Evolutionary conservation across 768 basidiomycete species (phyloP), one percentile per base, ranked within the genome.

Genomic region (Phlebiopsis flavidoalba): DNA sequence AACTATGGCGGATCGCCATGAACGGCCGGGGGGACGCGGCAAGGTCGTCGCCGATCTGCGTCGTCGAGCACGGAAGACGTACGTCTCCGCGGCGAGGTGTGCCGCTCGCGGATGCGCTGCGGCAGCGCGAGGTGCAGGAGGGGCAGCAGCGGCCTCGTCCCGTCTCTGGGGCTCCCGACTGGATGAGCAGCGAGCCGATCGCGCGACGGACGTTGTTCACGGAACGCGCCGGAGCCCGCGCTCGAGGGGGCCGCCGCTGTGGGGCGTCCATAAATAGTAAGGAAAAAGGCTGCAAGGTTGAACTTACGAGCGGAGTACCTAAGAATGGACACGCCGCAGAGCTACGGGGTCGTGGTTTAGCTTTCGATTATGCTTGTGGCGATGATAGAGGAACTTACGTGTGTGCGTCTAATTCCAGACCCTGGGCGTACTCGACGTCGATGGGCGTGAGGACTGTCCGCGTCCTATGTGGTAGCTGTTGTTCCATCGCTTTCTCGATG

Each of bases 1-100:
- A 11, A 96, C 83, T n/a, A n/a, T n/a, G n/a, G 31, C 96, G 89
- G 62, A 99, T 91, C 0, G 95, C 89, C 96, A 98, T 98, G 72
- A 98, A 91, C 26, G 26, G n/a, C n/a, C n/a, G n/a, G 19, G 88
- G 88, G 3, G 92, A 86, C 0, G 95, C 95, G 5, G 88, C 96
- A n/a, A n/a, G 0, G 96, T 98, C 6, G n/a, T n/a, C n/a, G n/a
- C 93, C 94, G 71, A 98, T 93, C 88, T 96, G 64, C 17, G 91
- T n/a, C 89, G 69, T 98, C 96, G 46, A 98, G 79, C 11, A 99
- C n/a, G 73, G 71, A 97, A 89, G 0, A 97, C 95, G 77, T 85
- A 91, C 0, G 89, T 76, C 33, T 90, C 76, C 62, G 77, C 73
- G 2, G 95, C 93, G 40, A 77, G 75, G 54, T 84, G 54, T 84